Conservation (phyloP, 192 early-diverging fungal genomes). For the Lobosporangium transversale region DNA sequence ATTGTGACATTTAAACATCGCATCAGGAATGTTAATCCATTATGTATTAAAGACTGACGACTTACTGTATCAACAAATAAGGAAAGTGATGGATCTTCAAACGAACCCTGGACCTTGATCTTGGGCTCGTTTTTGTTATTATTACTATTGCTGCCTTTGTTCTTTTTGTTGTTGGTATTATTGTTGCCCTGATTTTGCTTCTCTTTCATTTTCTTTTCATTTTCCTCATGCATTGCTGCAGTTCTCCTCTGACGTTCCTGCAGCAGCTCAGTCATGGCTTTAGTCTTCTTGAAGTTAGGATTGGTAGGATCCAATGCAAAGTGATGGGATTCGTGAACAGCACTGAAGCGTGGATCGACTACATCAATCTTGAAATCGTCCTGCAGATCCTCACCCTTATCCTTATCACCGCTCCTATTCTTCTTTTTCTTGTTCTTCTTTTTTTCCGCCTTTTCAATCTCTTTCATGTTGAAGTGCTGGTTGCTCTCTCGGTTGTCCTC, state of each 20-base stretch:
- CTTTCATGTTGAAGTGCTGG: conserved; percentile 90
- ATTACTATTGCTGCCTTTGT: conserved; percentile 19
- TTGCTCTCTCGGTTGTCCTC: conserved; percentile 67
- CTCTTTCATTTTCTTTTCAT: conserved; percentile 44
- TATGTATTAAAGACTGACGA: not conserved
- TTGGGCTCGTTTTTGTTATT: conserved; percentile 9
- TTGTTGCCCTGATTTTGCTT: conserved; percentile 26
- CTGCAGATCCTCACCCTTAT: conserved; percentile 61
- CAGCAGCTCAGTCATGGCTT: conserved; percentile 78
- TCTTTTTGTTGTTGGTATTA: conserved; percentile 24
- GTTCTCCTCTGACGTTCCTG: conserved; percentile 61
- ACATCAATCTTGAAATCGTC: conserved; percentile 92
- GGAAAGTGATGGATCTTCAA: conserved; percentile 60
- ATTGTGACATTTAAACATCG: too few species aligned
- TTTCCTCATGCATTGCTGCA: conserved; percentile 20
- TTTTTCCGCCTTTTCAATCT: conserved; percentile 89
- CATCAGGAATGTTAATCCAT: too few species aligned
- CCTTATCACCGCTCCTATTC: conserved; percentile 55
- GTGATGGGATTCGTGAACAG: conserved; percentile 81
- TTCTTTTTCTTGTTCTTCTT: conserved; percentile 59
- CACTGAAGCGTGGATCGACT: conserved; percentile 85
- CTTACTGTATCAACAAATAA: conserved; percentile 66
- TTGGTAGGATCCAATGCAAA: conserved; percentile 97
- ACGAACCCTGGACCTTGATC: conserved; percentile 24
- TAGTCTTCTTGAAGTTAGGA: conserved; percentile 90